These are phyloP conservation scores for Dichotomocladium elegans DNA, from an alignment of 371 early-diverging fungal species.

Conservation along the genomic window DNA sequence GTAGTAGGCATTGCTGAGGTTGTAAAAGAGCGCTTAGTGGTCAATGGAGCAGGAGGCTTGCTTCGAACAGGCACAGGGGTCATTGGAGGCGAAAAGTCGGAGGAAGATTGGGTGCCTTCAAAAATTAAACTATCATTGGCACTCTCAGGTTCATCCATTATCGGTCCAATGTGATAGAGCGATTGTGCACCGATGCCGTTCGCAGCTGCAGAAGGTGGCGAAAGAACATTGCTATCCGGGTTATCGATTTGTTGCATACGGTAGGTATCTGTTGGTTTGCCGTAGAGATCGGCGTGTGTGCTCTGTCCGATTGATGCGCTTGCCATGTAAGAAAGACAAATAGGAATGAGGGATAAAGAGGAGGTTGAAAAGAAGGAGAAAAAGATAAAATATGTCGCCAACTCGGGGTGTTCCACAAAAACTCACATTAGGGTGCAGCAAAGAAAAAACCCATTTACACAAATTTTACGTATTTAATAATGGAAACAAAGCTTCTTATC, in stretches of 20 bases:
- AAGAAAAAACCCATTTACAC: background rate
- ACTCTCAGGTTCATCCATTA: constrained; percentile 3
- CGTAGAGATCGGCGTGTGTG: constrained; percentile 2
- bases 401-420: background rate
- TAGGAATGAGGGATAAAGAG: background rate
- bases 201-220: constrained; percentile 1
- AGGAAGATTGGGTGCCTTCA: constrained; percentile 4
- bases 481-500: background rate
- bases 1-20: constrained; percentile 14
- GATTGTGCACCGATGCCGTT: constrained; percentile 8
- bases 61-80: constrained; percentile 17
- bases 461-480: background rate
- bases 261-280: background rate
- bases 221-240: background rate
- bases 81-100: constrained; percentile 19
- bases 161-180: background rate
- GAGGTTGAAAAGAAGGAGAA: background rate
- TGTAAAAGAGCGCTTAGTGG: constrained; percentile 16
- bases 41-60: background rate
- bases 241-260: constrained; percentile 1
- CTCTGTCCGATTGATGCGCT: constrained; percentile 1
- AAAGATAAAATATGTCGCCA: constrained; percentile 9
- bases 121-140: constrained; percentile 5
- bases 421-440: too few species aligned
- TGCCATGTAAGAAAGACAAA: background rate